Evolutionary conservation across 129 eudicot species (phyloP).

Genomic region (Ambrosia artemisiifolia): DNA sequence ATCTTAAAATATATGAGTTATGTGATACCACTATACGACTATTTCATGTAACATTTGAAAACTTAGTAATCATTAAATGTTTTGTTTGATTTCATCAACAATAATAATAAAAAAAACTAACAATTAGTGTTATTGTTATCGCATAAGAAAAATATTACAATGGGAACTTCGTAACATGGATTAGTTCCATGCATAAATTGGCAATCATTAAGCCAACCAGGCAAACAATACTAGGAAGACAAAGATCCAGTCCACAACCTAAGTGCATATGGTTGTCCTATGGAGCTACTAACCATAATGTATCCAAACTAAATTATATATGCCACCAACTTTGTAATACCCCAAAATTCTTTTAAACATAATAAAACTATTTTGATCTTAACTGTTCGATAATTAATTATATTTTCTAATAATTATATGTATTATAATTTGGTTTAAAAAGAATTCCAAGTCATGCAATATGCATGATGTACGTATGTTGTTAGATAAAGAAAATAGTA

Average conservation of each 20-base stretch:
- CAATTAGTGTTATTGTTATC: neutral
- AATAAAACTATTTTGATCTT: too few species aligned
- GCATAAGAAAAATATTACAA: conserved; percentile 2
- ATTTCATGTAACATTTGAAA: too few species aligned
- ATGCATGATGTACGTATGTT: too few species aligned
- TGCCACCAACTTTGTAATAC: conserved; percentile 16
- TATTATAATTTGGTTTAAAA: too few species aligned
- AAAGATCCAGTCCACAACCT: conserved; percentile 40
- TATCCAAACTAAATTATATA: conserved; percentile 5
- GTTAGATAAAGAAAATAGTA: too few species aligned
- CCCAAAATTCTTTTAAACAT: too few species aligned
- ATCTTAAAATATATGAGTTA: too few species aligned
- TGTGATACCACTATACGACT: neutral
- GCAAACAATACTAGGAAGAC: conserved; percentile 30
- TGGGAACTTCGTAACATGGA: conserved; percentile 31
- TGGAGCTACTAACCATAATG: conserved; percentile 17
- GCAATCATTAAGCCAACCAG: conserved; percentile 40
- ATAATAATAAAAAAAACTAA: neutral
- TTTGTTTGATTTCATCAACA: neutral
- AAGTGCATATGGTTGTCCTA: conserved; percentile 27
- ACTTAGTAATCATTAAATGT: neutral
- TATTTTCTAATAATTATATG: too few species aligned
- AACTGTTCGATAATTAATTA: too few species aligned
- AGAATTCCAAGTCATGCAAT: too few species aligned
- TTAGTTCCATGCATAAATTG: conserved; percentile 28